Conservation (phyloP, 2,329 filamentous ascomycete genomes). For the Pseudogymnoascus pannorum region DNA sequence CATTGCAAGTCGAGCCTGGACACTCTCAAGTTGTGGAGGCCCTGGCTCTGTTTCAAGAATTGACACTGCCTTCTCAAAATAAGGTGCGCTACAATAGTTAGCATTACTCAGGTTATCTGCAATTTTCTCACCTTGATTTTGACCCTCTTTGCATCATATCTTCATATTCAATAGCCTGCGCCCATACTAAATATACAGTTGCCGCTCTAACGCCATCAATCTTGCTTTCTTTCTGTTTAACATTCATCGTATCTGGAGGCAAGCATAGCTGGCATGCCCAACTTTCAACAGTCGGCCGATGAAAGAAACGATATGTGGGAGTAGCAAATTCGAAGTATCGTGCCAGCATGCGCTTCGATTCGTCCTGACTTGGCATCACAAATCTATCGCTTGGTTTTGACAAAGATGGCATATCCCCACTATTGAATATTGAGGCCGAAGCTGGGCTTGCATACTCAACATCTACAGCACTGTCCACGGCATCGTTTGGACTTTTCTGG, state of each 20-base stretch:
- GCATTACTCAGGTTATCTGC: not conserved
- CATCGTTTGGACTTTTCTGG: slow-evolving; percentile 24
- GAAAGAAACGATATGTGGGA: slow-evolving; percentile 52
- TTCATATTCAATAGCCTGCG: slow-evolving; percentile 8
- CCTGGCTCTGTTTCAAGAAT: slow-evolving; percentile 45
- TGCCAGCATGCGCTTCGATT: slow-evolving; percentile 33
- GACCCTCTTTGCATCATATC: not conserved
- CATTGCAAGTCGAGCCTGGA: slow-evolving; percentile 50
- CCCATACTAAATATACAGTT: slow-evolving; percentile 8
- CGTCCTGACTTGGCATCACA: slow-evolving; percentile 10
- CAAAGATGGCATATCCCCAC: slow-evolving; percentile 17
- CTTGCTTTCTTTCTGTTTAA: not conserved
- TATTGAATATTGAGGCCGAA: slow-evolving; percentile 21
- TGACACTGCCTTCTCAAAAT: slow-evolving; percentile 10
- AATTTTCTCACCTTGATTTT: not conserved
- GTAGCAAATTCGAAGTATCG: slow-evolving; percentile 55
- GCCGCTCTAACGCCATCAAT: not conserved
- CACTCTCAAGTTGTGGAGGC: slow-evolving; percentile 45
- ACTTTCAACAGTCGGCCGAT: slow-evolving; percentile 43
- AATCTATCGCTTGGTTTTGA: not conserved
- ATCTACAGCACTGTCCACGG: not conserved
- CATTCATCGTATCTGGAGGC: not conserved
- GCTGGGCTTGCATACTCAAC: not conserved
- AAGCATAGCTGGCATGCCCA: slow-evolving; percentile 38
- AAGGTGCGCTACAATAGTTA: not conserved